These are phyloP conservation scores for Clonostachys rhizophaga DNA, from an alignment of 2,329 filamentous ascomycete genomes.

Conservation along the genomic window DNA sequence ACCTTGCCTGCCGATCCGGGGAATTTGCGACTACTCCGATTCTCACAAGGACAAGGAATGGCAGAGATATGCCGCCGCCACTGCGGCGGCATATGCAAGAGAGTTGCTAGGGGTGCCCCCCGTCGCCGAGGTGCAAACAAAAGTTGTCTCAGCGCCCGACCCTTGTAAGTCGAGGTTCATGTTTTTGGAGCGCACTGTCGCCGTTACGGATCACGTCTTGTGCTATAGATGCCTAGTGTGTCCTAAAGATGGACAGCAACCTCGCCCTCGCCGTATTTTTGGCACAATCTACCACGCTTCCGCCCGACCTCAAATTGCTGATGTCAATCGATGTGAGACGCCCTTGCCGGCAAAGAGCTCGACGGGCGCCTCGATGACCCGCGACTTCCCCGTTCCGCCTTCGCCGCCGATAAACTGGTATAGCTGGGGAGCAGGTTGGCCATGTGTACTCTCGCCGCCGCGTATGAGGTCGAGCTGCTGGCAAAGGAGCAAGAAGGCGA, in stretches of 20 bases:
- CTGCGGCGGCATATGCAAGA: constrained; percentile 15
- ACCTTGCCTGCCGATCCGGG: constrained; percentile 23
- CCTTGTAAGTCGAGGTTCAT: too few relatives aligned
- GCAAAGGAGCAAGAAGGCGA: neutral
- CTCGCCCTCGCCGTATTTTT: too few relatives aligned
- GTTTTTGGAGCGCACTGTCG: too few relatives aligned
- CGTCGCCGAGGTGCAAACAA: neutral
- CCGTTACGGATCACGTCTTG: too few relatives aligned
- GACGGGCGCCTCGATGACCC: neutral
- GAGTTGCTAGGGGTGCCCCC: constrained; percentile 1
- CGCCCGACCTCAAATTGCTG: too few relatives aligned
- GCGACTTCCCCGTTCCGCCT: neutral
- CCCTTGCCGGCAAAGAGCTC: neutral
- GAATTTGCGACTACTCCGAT: constrained; percentile 24
- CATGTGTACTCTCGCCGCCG: neutral
- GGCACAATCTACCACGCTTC: too few relatives aligned
- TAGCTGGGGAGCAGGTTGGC: neutral
- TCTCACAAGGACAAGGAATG: constrained; percentile 17
- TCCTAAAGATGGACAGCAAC: too few relatives aligned
- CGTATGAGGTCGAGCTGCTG: neutral
- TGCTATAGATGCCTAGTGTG: too few relatives aligned
- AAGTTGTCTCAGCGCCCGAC: too few relatives aligned
- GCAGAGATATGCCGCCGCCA: constrained; percentile 15
- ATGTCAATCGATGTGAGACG: neutral
- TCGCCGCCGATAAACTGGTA: neutral